Evolutionary conservation across 768 basidiomycete species (phyloP).

Genomic region (Gloeophyllum trabeum): DNA sequence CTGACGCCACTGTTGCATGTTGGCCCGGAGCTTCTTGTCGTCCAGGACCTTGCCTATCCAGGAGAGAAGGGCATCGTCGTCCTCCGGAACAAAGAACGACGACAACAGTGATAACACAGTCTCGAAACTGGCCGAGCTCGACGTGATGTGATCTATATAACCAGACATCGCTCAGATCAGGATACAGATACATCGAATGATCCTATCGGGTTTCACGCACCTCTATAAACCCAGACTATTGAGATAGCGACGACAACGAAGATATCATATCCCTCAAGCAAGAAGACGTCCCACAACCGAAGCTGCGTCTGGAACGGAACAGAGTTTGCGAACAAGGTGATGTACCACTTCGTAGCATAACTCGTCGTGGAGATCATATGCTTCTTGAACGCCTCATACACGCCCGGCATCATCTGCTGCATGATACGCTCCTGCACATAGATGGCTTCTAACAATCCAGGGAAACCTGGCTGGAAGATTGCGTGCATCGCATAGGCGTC

Average conservation of each 20-base stretch:
- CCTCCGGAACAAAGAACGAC: conserved; percentile 90
- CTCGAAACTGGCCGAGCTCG: conserved; percentile 74
- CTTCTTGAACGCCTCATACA: conserved; percentile 76
- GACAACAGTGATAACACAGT: conserved; percentile 85
- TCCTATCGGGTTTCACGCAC: conserved; percentile 28
- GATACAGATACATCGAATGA: neutral
- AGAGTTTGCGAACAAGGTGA: conserved; percentile 92
- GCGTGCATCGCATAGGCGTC: conserved; percentile 79
- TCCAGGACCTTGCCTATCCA: conserved; percentile 64
- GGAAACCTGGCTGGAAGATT: conserved; percentile 90
- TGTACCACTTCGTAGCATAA: conserved; percentile 99
- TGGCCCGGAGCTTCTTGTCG: conserved; percentile 54
- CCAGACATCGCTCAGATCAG: conserved; percentile 1
- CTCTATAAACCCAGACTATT: conserved; percentile 85
- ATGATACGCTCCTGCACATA: conserved; percentile 90
- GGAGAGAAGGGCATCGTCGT: conserved; percentile 68
- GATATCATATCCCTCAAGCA: conserved; percentile 83
- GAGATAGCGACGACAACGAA: conserved; percentile 80
- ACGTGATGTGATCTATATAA: conserved; percentile 67
- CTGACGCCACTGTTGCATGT: conserved; percentile 65
- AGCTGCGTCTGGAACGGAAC: conserved; percentile 94
- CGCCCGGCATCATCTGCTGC: conserved; percentile 80
- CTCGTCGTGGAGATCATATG: conserved; percentile 89
- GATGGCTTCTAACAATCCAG: conserved; percentile 90
- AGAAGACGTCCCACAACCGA: conserved; percentile 88